Conservation (phyloP, 352 stramenopile species). For the Phytophthora brassicae region DNA sequence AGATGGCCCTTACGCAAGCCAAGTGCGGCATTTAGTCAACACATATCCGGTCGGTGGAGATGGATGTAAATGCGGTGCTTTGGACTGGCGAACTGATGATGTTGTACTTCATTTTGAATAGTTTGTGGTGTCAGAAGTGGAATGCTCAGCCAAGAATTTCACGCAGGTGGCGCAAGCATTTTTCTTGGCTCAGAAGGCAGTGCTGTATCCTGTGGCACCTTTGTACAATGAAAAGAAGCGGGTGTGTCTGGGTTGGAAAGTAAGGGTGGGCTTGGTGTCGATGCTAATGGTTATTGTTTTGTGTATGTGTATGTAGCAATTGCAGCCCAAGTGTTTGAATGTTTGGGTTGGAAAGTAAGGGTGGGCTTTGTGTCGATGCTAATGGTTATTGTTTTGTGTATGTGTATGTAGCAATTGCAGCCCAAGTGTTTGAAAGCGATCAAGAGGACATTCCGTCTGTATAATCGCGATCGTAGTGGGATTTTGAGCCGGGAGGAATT, state of each 20-base stretch:
- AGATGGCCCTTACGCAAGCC: slow-evolving; percentile 63
- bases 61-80: neutral
- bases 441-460: slow-evolving; percentile 86
- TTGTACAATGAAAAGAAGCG: slow-evolving; percentile 86
- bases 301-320: slow-evolving; percentile 43
- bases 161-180: slow-evolving; percentile 88
- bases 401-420: slow-evolving; percentile 56
- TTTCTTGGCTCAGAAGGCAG: slow-evolving; percentile 86
- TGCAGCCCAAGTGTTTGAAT: slow-evolving; percentile 78
- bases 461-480: slow-evolving; percentile 79
- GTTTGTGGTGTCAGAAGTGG: slow-evolving; percentile 82
- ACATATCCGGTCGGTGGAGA: slow-evolving; percentile 56
- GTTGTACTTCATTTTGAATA: slow-evolving; percentile 12
- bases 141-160: slow-evolving; percentile 89
- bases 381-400: neutral
- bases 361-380: neutral
- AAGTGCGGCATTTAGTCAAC: slow-evolving; percentile 71
- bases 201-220: slow-evolving; percentile 88
- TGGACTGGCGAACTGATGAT: neutral
- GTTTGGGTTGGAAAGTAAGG: neutral
- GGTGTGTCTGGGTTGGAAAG: slow-evolving; percentile 28
- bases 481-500: slow-evolving; percentile 85
- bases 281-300: neutral
- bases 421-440: slow-evolving; percentile 84
- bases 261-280: neutral